A percentile compares a stretch with the other conserved stretches of the same genome.
Conservation (phyloP, 306 rosid genomes). For the Psophocarpus tetragonolobus region DNA sequence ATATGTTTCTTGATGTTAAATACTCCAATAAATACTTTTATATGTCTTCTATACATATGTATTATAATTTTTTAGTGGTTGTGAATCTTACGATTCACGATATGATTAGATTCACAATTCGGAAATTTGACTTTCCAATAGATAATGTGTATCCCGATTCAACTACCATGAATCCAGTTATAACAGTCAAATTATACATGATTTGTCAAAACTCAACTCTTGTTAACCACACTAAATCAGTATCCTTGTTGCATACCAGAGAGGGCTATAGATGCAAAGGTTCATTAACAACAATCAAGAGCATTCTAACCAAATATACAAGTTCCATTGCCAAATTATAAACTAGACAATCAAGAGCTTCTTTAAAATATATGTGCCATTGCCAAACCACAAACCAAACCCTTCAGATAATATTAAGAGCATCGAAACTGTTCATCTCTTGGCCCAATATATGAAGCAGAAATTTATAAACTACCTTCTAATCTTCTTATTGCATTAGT, state of each 20-base stretch:
- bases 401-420: not conserved
- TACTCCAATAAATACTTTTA: no score
- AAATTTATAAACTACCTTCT: constrained; percentile 59
- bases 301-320: not conserved
- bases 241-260: not conserved
- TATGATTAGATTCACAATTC: no score
- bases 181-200: not conserved
- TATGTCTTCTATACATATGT: no score
- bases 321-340: constrained; percentile 1
- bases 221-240: not conserved
- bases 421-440: not conserved
- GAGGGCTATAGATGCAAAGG: not conserved
- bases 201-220: constrained; percentile 9
- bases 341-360: not conserved
- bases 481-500: constrained; percentile 59
- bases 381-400: constrained; percentile 12
- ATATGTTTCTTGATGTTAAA: no score
- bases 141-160: no score
- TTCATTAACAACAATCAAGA: not conserved
- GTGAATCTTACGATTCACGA: no score
- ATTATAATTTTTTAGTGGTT: no score
- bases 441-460: constrained; percentile 13
- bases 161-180: constrained; percentile 2
- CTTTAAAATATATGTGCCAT: not conserved
- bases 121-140: no score